phyloP scores from a whole-genome alignment of 768 basidiomycete genomes.

The Boletales sp. region DNA sequence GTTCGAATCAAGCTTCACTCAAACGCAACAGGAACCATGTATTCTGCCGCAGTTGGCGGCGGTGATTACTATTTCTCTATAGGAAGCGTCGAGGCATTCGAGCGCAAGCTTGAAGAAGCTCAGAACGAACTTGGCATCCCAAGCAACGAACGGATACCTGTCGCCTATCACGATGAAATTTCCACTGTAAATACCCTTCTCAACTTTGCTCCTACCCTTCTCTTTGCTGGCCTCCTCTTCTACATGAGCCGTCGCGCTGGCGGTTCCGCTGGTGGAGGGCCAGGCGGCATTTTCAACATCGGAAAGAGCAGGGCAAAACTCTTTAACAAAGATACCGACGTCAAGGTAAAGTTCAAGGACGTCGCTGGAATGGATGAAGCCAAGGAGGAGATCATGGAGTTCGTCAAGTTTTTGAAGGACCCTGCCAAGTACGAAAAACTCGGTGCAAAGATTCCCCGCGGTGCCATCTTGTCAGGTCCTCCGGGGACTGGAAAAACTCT shows the following conservation, averaged over 20 bases:
- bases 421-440: conserved; percentile 92
- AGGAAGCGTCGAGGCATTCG: conserved; percentile 95
- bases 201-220: conserved; percentile 92
- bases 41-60: conserved; percentile 52
- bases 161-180: conserved; percentile 94
- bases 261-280: conserved; percentile 54
- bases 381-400: conserved; percentile 99
- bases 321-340: conserved; percentile 96
- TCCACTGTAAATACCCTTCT: conserved; percentile 77
- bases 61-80: conserved; percentile 93
- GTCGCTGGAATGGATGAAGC: conserved; percentile 99
- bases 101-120: conserved; percentile 90
- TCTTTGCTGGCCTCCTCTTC: conserved; percentile 86
- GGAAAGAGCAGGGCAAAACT: conserved; percentile 93
- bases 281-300: conserved; percentile 93
- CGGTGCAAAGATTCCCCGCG: conserved; percentile 96
- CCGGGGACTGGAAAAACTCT: conserved; percentile 99
- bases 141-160: conserved; percentile 89
- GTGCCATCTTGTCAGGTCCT: conserved; percentile 91
- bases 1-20: conserved; percentile 93
- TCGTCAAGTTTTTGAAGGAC: conserved; percentile 98
- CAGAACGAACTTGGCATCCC: conserved; percentile 92
- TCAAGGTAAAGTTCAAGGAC: conserved; percentile 91
- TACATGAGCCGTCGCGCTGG: conserved; percentile 79
- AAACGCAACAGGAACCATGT: conserved; percentile 79